Evolutionary conservation across 305 asterid species (phyloP), one percentile per base, ranked within the genome.

Genomic region (Plantago rigida): DNA sequence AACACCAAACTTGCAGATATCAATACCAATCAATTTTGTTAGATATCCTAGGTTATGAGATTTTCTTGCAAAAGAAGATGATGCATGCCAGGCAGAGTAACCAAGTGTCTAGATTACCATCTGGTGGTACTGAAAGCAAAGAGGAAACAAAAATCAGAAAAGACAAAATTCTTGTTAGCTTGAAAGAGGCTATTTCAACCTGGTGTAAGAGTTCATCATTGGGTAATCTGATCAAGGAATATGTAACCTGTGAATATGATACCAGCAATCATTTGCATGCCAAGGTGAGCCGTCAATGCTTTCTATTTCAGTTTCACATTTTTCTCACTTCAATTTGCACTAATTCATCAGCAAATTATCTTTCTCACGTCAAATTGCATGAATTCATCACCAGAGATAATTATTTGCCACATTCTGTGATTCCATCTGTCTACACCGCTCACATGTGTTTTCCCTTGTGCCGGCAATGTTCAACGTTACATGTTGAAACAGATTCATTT

Each of bases 21-120:
- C 86, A 76, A 24, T 72, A 81, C 64, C 80, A 82, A 60, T 77
- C 87, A 54, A 61, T 74, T 65, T 73, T 85, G 51, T 79, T 93
- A 74, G 95, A 89, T 79, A 69, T 87, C 64, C 77, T 93, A 71
- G 80, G 82, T 69, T 81, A 72, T 78, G 97, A 93, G 78, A 67
- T 85, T 51, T 87, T 93, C 72, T 62, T 87, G 81, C 95, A 87
- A 61, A 93, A 80, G 77, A 93, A 82, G 78, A 44, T 87, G 64
- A 69, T 78, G 60, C 84, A 82, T 76, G 82, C 87, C 42, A 81
- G 78, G 71, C 63, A 74, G 63, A 73, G 72, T 57, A 83, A 78
- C 65, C 78, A 65, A 74, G 55, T 79, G 41, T 78, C 94, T 41
- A 75, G 65, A 68, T 67, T 65, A 54, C 77, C 70, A 55, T 68